phyloP scores from a whole-genome alignment of 768 basidiomycete genomes.

The Pulveroboletus sp. region DNA sequence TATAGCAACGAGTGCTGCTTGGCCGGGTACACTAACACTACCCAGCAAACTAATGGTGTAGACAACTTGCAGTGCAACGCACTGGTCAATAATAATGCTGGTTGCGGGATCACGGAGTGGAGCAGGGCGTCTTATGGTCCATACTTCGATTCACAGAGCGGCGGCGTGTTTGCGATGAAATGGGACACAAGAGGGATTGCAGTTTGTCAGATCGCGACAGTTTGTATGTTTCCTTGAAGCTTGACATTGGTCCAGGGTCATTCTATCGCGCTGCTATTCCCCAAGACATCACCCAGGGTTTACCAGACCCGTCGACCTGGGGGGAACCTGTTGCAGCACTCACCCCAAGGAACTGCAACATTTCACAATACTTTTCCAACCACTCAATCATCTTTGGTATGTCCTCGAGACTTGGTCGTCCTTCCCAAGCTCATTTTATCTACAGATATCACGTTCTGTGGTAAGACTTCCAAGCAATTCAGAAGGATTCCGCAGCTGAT shows the following conservation, averaged over 20 bases:
- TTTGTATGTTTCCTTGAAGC: not conserved
- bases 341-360: conserved; percentile 50
- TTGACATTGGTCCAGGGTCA: conserved; percentile 49
- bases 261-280: conserved; percentile 79
- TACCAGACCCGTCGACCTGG: conserved; percentile 65
- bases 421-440: conserved; percentile 13
- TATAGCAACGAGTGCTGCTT: not conserved
- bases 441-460: conserved; percentile 79
- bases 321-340: conserved; percentile 62
- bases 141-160: conserved; percentile 71
- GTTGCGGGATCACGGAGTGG: conserved; percentile 76
- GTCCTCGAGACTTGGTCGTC: conserved; percentile 22
- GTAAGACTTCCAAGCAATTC: conserved; percentile 34
- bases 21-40: conserved; percentile 1
- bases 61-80: conserved; percentile 55
- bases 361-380: conserved; percentile 53
- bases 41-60: conserved; percentile 43
- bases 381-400: conserved; percentile 74
- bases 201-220: conserved; percentile 49
- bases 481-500: conserved; percentile 3
- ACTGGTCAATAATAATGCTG: conserved; percentile 51
- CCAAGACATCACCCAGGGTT: conserved; percentile 54
- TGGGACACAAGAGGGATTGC: conserved; percentile 79
- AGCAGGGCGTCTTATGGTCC: conserved; percentile 82
- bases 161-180: conserved; percentile 85